Base-by-base conservation (phyloP, 2,329 filamentous ascomycete genomes). In the Rhytidhysteron rufulum region DNA sequence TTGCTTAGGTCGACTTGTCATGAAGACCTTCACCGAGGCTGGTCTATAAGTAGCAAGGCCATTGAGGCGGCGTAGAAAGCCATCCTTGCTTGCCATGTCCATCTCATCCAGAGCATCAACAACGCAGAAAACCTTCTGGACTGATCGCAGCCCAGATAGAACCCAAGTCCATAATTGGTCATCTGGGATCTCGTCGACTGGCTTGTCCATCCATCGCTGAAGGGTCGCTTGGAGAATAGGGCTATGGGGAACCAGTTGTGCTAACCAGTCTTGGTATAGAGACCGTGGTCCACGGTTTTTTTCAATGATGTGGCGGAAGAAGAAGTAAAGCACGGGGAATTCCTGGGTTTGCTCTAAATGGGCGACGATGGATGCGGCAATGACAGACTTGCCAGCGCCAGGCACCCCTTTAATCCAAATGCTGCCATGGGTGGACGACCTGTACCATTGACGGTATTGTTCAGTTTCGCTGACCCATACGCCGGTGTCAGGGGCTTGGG, bases 61-160 rank as follows among this genome's bases (percentile, higher is more conserved):
- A 1, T 51, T 54, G 0, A 75, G 49, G 2, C 47, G 35, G 3
- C 57, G 34, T 3, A 73, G 42, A 22, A 72, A 69, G 22, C 72
- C 69, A 0, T 43, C 29, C 3, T 64, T 58, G n/a, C 68, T 51
- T 0, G 54, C 63, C 15, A 50, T 29, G 30, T 71, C 66, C 63
- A 75, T 72, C 49, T 75, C 72, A 42, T 75, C 73, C 2, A 75
- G 54, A 0, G 70, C 70, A 44, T 74, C 71, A 0, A 58, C 57
- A 2, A 75, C 55, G 24, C 63, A 67, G 36, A 66, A 73, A 0
- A 59, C 66, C 33, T 40, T 47, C 22, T 34, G 8, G 53, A 27
- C n/a, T 36, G 30, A 7, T 13, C 9, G 13, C 49, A 31, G 5
- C 49, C 47, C 16, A 42, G 27, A 5, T 36, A 40, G 10, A 52